Evolutionary conservation across 345 rosid species (phyloP).

Genomic region (Linum trigynum): DNA sequence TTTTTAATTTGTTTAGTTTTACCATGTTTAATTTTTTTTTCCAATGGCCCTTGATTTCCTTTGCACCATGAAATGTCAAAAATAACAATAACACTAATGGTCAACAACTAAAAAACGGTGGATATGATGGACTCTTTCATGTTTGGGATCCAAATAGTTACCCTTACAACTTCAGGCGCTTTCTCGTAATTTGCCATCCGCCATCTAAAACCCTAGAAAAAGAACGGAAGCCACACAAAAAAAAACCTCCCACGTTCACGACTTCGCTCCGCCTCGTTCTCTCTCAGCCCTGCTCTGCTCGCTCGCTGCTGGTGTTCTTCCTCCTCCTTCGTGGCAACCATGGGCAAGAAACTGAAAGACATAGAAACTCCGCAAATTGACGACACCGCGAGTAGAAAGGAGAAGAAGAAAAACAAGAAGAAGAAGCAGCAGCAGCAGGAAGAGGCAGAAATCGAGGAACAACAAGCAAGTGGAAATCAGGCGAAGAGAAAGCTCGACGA

Average conservation of each 20-base stretch:
- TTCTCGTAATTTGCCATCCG: not conserved
- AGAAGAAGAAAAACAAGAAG: constrained; percentile 31
- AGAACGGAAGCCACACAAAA: no score
- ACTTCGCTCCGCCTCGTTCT: not conserved
- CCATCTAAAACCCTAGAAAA: not conserved
- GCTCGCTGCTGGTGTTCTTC: not conserved
- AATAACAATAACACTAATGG: no score
- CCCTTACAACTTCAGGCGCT: not conserved
- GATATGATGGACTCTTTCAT: no score
- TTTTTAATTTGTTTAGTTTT: no score
- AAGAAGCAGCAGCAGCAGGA: constrained; percentile 22
- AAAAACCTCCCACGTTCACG: not conserved
- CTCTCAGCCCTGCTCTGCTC: not conserved
- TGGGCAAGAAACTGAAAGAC: constrained; percentile 32
- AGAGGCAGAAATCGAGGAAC: constrained; percentile 15
- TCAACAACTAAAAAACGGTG: no score
- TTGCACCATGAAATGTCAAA: no score
- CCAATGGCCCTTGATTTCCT: no score
- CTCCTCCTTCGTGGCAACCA: constrained; percentile 3
- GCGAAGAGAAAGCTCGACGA: constrained; percentile 25
- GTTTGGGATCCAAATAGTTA: no score
- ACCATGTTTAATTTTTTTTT: no score
- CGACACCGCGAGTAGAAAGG: constrained; percentile 14
- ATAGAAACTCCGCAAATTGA: not conserved
- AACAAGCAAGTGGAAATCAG: constrained; percentile 13